A percentile compares a stretch with the other conserved stretches of the same genome.
Evolutionary conservation across 768 basidiomycete species (phyloP).

Genomic region (Tulasnella sp.): DNA sequence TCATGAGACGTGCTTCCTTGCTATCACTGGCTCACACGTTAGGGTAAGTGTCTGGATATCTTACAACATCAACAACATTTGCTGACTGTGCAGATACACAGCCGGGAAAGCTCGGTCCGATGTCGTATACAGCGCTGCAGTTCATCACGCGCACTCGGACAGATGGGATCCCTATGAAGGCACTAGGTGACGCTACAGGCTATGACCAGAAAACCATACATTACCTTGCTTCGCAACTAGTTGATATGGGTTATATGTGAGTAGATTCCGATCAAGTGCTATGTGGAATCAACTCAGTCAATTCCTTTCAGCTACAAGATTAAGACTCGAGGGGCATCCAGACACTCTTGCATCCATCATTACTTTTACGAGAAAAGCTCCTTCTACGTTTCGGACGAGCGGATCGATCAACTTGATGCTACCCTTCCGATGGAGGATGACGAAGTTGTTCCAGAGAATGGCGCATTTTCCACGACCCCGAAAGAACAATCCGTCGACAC

Average conservation of each 20-base stretch:
- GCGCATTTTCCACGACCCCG: conserved; percentile 24
- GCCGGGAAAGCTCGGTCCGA: conserved; percentile 71
- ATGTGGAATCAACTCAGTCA: background rate
- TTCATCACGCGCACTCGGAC: conserved; percentile 74
- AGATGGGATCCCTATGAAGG: conserved; percentile 64
- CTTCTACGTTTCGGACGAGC: conserved; percentile 29
- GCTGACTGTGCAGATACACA: conserved; percentile 27
- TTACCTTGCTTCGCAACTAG: conserved; percentile 69
- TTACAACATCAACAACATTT: background rate
- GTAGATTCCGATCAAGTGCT: conserved; percentile 22
- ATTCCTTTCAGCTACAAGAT: conserved; percentile 21
- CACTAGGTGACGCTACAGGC: conserved; percentile 62
- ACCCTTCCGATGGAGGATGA: conserved; percentile 20
- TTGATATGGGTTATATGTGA: conserved; percentile 64
- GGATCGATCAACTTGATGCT: conserved; percentile 25
- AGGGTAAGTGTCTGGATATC: conserved; percentile 39
- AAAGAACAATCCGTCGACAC: conserved; percentile 67
- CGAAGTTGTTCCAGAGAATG: conserved; percentile 21
- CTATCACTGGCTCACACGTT: conserved; percentile 78
- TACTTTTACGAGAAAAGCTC: conserved; percentile 41
- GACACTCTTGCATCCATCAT: conserved; percentile 73
- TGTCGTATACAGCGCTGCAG: conserved; percentile 78
- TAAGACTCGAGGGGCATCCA: conserved; percentile 19
- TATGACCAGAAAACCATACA: conserved; percentile 88
- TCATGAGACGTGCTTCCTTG: conserved; percentile 60